phyloP scores from a whole-genome alignment of 371 early-diverging fungal genomes.

The Mortierella sp. region DNA sequence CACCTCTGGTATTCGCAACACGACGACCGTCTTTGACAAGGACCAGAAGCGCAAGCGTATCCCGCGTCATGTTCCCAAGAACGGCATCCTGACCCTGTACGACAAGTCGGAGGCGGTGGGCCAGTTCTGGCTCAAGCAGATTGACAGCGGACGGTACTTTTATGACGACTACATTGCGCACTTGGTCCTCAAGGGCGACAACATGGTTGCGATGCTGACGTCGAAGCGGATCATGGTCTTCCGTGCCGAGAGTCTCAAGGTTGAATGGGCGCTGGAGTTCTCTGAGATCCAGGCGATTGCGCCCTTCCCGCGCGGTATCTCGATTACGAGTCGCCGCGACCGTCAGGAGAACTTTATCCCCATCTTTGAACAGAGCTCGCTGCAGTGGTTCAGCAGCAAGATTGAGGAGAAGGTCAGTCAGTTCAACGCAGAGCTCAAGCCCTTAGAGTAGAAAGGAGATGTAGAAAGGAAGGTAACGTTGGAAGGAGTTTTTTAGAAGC shows the following conservation, averaged over 20 bases:
- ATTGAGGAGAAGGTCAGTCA: slow-evolving; percentile 54
- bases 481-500: background rate
- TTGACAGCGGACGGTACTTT: slow-evolving; percentile 85
- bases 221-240: slow-evolving; percentile 78
- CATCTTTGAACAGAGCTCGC: slow-evolving; percentile 50
- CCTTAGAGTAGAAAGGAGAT: slow-evolving; percentile 31
- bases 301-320: slow-evolving; percentile 54
- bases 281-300: slow-evolving; percentile 51
- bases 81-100: slow-evolving; percentile 86
- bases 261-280: slow-evolving; percentile 77
- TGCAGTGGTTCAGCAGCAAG: slow-evolving; percentile 55
- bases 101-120: slow-evolving; percentile 90
- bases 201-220: slow-evolving; percentile 82
- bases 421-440: slow-evolving; percentile 56
- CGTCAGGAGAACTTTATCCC: slow-evolving; percentile 58
- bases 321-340: slow-evolving; percentile 49
- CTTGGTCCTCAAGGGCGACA: slow-evolving; percentile 79
- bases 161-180: slow-evolving; percentile 94
- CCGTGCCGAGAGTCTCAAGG: slow-evolving; percentile 69
- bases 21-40: slow-evolving; percentile 93
- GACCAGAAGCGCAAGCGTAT: slow-evolving; percentile 84
- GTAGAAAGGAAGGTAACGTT: background rate
- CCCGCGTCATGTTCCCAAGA: slow-evolving; percentile 90
- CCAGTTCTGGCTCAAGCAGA: slow-evolving; percentile 90
- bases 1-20: slow-evolving; percentile 94